Evolutionary conservation across 192 early-diverging fungal genomes (phyloP).

Genomic region (Coemansia sp.): DNA sequence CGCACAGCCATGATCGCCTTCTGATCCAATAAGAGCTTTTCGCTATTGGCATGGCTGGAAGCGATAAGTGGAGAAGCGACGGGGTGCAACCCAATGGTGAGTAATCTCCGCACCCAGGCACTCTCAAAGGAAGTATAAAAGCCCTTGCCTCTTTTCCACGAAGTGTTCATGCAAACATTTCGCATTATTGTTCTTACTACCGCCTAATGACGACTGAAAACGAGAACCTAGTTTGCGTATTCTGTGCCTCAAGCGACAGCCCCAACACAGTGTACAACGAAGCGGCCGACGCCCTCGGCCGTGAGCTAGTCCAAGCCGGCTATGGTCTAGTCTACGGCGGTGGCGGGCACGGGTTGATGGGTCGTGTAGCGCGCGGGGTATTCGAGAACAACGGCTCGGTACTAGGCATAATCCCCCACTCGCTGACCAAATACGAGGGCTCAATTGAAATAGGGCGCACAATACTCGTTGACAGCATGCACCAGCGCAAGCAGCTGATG

Average conservation of each 20-base stretch:
- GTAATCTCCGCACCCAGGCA: too few relatives aligned
- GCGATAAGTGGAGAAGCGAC: too few relatives aligned
- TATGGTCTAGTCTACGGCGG: slow-evolving; percentile 71
- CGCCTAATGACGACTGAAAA: background rate
- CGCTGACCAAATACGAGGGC: slow-evolving; percentile 56
- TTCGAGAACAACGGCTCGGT: slow-evolving; percentile 61
- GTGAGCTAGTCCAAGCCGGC: slow-evolving; percentile 54
- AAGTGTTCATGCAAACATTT: background rate
- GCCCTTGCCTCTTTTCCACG: too few relatives aligned
- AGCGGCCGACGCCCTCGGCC: slow-evolving; percentile 53
- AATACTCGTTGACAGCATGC: slow-evolving; percentile 78
- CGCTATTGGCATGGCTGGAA: background rate
- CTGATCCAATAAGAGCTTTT: background rate
- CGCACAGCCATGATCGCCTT: background rate
- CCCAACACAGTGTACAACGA: slow-evolving; percentile 15
- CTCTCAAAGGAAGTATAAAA: too few relatives aligned
- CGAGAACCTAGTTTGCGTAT: slow-evolving; percentile 43
- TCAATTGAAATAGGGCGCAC: slow-evolving; percentile 48
- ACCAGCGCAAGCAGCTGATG: slow-evolving; percentile 76
- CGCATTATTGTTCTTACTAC: background rate
- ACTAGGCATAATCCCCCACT: slow-evolving; percentile 73
- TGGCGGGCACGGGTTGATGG: slow-evolving; percentile 76
- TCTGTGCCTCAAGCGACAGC: slow-evolving; percentile 45
- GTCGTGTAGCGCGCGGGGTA: slow-evolving; percentile 69
- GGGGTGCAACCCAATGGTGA: too few relatives aligned